Evolutionary conservation across 148 eudicot species (phyloP).

Genomic region (Cornus kousa): DNA sequence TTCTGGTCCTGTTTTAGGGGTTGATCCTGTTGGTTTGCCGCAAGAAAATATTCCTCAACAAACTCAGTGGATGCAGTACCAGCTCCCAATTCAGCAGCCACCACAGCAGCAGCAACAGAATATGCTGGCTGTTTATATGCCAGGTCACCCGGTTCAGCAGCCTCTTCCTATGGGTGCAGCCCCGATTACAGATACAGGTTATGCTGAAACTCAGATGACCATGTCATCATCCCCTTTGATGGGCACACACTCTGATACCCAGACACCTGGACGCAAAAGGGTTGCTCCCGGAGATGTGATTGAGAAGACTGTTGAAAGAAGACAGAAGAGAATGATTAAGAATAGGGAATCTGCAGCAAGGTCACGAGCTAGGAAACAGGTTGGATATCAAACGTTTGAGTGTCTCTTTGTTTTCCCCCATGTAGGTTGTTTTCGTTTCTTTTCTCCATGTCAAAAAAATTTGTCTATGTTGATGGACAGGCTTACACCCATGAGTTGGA

Average conservation of each 20-base stretch:
- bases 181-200: slow-evolving; percentile 44
- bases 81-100: slow-evolving; percentile 23
- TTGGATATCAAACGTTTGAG: slow-evolving; percentile 15
- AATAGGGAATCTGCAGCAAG: slow-evolving; percentile 97
- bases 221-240: slow-evolving; percentile 64
- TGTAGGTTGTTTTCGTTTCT: not conserved
- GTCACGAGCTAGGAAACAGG: slow-evolving; percentile 98
- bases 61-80: slow-evolving; percentile 57
- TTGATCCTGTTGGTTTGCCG: slow-evolving; percentile 26
- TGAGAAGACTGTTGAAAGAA: slow-evolving; percentile 88
- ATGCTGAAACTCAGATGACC: slow-evolving; percentile 54
- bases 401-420: not conserved
- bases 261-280: slow-evolving; percentile 74
- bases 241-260: slow-evolving; percentile 73
- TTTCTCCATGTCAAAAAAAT: not conserved
- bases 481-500: slow-evolving; percentile 96
- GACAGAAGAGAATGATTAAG: slow-evolving; percentile 97
- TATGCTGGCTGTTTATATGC: slow-evolving; percentile 61
- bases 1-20: slow-evolving; percentile 29
- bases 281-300: slow-evolving; percentile 62
- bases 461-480: slow-evolving; percentile 37
- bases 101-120: slow-evolving; percentile 43
- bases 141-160: slow-evolving; percentile 57
- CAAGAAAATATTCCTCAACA: slow-evolving; percentile 40
- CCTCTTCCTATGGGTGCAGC: slow-evolving; percentile 46